Base-by-base conservation (phyloP, 305 asterid species). In the Coffea humblotiana region DNA sequence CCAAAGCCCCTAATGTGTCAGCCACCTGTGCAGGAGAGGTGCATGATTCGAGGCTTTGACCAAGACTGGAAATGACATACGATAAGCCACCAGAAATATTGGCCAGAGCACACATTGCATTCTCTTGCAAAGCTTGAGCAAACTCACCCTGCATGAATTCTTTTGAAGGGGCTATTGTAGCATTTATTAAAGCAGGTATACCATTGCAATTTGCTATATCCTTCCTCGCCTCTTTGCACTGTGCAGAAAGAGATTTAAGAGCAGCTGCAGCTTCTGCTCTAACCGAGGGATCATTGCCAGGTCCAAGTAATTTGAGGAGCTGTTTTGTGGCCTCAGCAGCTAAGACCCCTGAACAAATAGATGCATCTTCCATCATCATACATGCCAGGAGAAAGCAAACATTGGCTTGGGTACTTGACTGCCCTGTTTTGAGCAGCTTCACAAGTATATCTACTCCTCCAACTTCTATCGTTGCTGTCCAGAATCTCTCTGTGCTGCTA, bases 81-180 rank as follows among this genome's bases (percentile, higher is more conserved):
- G 99, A 93, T 88, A 96, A 88, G 75, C 98, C 99, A 60, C 99
- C 99, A 56, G 99, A 96, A 86, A 96, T 96, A 87, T 96, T 96
- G 23, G 99, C 99, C 81, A 96, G 98, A 71, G 99, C 98, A 66
- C 98, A 96, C 99, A 96, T 96, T 8, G 99, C 98, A 78, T 94
- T 91, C 95, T 94, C 99, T 88, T 96, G 99, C 93, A 96, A 90
- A 79, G 98, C 98, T 89, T 96, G 99, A 78, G 99, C 99, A 76
- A 89, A 89, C 86, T 96, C 99, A 37, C 99, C 98, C 87, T 96
- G 98, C 99, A 96, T 96, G 87, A 93, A 96, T 84, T 96, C 99
- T 84, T 96, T 96, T 66, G 99, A 96, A 87, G 99, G 99, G 75
- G 99, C 99, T 83, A 96, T 96, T 71, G 99, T 96, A 72, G 98